phyloP scores from a whole-genome alignment of 2,329 filamentous ascomycete genomes.

The Alternaria novae-zelandiae region DNA sequence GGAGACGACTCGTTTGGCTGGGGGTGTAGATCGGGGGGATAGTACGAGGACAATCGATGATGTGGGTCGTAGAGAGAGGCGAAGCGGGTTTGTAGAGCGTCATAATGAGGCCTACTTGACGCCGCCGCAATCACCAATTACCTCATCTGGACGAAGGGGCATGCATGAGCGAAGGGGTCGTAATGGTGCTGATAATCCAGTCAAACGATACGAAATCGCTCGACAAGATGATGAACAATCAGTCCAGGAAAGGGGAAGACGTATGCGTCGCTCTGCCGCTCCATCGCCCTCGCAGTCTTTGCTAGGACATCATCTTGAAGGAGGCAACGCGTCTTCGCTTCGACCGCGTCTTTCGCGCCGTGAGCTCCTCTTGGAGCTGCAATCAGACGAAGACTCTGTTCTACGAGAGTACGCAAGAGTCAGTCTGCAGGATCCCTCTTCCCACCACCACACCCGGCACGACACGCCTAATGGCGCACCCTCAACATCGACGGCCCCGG shows the following conservation, averaged over 20 bases:
- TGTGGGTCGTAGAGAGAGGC: neutral
- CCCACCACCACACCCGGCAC: neutral
- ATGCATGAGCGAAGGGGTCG: neutral
- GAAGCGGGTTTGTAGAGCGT: neutral
- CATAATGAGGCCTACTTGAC: neutral
- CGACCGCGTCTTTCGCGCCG: neutral
- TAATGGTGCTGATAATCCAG: neutral
- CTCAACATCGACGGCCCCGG: neutral
- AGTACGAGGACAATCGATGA: neutral
- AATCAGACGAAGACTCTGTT: slow-evolving; percentile 4
- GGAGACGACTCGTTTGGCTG: neutral
- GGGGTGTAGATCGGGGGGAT: neutral
- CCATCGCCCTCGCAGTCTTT: neutral
- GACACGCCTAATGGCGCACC: too few relatives aligned
- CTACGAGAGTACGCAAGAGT: slow-evolving; percentile 3
- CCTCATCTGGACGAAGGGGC: neutral
- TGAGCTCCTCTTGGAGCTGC: slow-evolving; percentile 2
- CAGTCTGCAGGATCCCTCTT: neutral
- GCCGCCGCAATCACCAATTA: neutral
- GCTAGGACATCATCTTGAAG: neutral
- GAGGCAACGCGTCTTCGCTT: neutral
- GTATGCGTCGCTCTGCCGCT: neutral
- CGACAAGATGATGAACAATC: neutral
- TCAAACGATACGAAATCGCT: neutral
- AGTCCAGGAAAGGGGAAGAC: neutral